Percentiles rank a stretch among this genome's conserved stretches.
phyloP scores from a whole-genome alignment of 495 filamentous ascomycete genomes.

The Penicillium nucicola region DNA sequence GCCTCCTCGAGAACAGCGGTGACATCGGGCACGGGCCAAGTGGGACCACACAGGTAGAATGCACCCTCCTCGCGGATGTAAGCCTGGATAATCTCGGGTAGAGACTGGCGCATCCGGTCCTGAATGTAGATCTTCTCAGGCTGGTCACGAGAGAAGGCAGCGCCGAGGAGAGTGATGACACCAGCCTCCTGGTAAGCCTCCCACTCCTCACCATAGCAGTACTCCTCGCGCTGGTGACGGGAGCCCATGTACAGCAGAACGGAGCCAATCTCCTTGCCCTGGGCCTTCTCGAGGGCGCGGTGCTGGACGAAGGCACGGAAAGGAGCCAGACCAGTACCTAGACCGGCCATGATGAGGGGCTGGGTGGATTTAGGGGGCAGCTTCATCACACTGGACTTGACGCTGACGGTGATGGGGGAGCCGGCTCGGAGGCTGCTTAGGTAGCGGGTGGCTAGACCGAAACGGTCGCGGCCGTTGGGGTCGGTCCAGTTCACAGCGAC shows the following conservation, averaged over 20 bases:
- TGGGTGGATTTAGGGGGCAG: conserved; percentile 79
- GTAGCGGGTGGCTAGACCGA: conserved; percentile 89
- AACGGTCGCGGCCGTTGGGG: conserved; percentile 80
- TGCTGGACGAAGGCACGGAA: conserved; percentile 99
- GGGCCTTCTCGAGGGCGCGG: conserved; percentile 92
- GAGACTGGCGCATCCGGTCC: conserved; percentile 89
- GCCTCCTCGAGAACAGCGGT: conserved; percentile 92
- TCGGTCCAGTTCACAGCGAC: conserved; percentile 97
- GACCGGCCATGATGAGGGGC: conserved; percentile 97
- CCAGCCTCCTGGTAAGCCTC: conserved; percentile 95
- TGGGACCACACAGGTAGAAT: conserved; percentile 97
- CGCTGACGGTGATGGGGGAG: conserved; percentile 76
- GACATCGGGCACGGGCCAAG: conserved; percentile 99
- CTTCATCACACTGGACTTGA: conserved; percentile 99
- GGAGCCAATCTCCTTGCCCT: conserved; percentile 89
- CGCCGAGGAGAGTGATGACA: conserved; percentile 88
- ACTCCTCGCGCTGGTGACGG: conserved; percentile 95
- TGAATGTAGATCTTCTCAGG: conserved; percentile 99
- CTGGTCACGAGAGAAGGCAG: conserved; percentile 96
- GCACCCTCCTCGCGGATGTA: conserved; percentile 85
- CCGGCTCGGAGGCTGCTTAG: conserved; percentile 72
- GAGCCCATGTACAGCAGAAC: conserved; percentile 96
- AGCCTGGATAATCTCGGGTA: conserved; percentile 81
- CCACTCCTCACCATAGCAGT: conserved; percentile 99
- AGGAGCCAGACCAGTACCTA: conserved; percentile 95